Evolutionary conservation across 768 basidiomycete genomes (phyloP).

Genomic region (Termitomyces sp.): DNA sequence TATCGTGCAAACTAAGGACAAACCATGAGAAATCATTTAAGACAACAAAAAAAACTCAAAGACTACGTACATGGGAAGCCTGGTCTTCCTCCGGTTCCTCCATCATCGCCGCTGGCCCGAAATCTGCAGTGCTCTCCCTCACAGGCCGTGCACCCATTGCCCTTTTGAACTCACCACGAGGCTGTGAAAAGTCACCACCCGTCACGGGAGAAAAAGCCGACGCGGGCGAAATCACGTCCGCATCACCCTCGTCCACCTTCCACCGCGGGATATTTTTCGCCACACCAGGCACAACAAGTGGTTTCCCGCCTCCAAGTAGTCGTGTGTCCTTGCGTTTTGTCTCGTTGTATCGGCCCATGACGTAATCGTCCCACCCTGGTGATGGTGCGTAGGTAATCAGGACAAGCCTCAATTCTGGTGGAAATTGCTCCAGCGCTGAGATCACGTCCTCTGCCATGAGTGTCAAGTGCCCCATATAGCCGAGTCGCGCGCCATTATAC

Average conservation of each 20-base stretch:
- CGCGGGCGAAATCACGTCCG: slow-evolving; percentile 5
- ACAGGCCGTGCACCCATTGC: slow-evolving; percentile 35
- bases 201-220: background rate
- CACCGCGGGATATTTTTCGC: slow-evolving; percentile 36
- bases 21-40: background rate
- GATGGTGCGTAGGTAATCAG: slow-evolving; percentile 70
- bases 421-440: slow-evolving; percentile 83
- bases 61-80: slow-evolving; percentile 36
- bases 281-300: slow-evolving; percentile 39
- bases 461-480: slow-evolving; percentile 96
- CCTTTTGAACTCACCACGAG: slow-evolving; percentile 57
- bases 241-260: slow-evolving; percentile 70
- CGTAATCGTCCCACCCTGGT: slow-evolving; percentile 84
- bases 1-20: slow-evolving; percentile 70
- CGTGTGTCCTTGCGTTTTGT: slow-evolving; percentile 78
- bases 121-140: slow-evolving; percentile 58
- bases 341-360: slow-evolving; percentile 79
- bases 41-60: background rate
- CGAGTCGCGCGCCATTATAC: slow-evolving; percentile 75
- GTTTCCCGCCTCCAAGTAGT: slow-evolving; percentile 84
- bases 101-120: slow-evolving; percentile 47
- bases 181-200: slow-evolving; percentile 13
- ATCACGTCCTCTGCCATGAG: slow-evolving; percentile 95
- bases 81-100: slow-evolving; percentile 43
- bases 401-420: slow-evolving; percentile 63